These are phyloP conservation scores for Trichoderma virens DNA, from an alignment of 495 filamentous ascomycete genomes.

Conservation along the genomic window DNA sequence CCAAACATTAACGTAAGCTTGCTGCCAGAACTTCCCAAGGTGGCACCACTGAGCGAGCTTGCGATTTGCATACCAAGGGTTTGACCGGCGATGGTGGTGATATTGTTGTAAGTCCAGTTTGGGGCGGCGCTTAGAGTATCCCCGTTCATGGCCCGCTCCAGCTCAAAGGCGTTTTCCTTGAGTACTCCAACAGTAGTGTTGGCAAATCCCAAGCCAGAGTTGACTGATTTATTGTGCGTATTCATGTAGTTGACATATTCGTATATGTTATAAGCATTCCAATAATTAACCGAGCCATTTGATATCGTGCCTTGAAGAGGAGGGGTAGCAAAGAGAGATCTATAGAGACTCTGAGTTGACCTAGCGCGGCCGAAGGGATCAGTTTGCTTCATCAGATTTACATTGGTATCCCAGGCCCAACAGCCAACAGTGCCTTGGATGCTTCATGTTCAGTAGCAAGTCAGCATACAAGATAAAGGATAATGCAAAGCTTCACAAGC, in stretches of 20 bases:
- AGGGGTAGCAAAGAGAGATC: conserved; percentile 18
- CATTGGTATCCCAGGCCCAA: conserved; percentile 18
- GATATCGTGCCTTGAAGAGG: conserved; percentile 25
- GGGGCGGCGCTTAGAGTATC: conserved; percentile 16
- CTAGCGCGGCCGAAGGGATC: conserved; percentile 4
- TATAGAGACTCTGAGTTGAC: conserved; percentile 24
- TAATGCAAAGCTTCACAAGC: neutral
- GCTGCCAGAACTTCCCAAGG: conserved; percentile 11
- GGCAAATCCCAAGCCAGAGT: conserved; percentile 14
- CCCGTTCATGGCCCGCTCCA: conserved; percentile 29
- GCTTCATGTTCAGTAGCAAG: conserved; percentile 14
- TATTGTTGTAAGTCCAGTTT: conserved; percentile 24
- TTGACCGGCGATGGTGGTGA: conserved; percentile 32
- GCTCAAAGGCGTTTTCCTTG: conserved; percentile 22
- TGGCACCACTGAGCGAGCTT: conserved; percentile 21
- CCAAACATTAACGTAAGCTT: conserved; percentile 36
- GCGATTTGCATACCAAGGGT: conserved; percentile 27
- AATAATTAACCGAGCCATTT: conserved; percentile 23
- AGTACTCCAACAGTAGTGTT: conserved; percentile 19
- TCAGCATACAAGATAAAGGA: neutral
- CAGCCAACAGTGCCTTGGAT: conserved; percentile 26
- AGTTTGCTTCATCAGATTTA: neutral
- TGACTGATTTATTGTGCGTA: conserved; percentile 25
- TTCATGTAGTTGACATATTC: conserved; percentile 34
- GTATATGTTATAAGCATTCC: conserved; percentile 35